These are phyloP conservation scores for Fagus sylvatica DNA, from an alignment of 306 rosid species.

Conservation along the genomic window DNA sequence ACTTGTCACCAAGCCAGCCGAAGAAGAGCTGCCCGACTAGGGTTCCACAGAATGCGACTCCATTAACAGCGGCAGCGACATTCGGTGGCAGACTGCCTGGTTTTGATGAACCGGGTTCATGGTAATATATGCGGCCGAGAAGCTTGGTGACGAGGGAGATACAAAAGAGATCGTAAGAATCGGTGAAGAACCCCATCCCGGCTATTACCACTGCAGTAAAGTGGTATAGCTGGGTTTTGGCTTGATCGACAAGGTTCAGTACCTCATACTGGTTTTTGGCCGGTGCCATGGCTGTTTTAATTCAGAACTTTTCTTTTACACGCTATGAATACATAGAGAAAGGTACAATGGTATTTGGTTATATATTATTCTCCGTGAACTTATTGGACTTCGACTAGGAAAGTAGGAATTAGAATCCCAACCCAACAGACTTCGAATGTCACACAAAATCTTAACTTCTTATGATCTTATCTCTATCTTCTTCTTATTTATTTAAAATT, in stretches of 20 bases:
- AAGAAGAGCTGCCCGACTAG: constrained; percentile 39
- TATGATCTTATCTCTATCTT: too few species aligned
- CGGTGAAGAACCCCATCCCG: constrained; percentile 53
- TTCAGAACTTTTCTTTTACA: too few species aligned
- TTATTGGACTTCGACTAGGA: too few species aligned
- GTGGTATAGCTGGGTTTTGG: constrained; percentile 45
- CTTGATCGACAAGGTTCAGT: constrained; percentile 27
- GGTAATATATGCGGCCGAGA: constrained; percentile 48
- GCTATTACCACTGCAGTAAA: constrained; percentile 40
- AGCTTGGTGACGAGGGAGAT: constrained; percentile 56
- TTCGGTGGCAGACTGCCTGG: constrained; percentile 48
- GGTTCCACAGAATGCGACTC: constrained; percentile 47
- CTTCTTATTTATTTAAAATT: too few species aligned
- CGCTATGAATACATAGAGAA: too few species aligned
- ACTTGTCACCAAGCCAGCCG: constrained; percentile 52
- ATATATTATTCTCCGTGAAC: too few species aligned
- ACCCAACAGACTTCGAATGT: too few species aligned
- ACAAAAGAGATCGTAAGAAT: constrained; percentile 48
- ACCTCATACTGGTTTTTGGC: constrained; percentile 20
- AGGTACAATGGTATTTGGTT: too few species aligned
- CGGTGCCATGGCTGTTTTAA: constrained; percentile 3
- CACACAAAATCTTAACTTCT: too few species aligned
- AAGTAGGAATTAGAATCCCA: too few species aligned
- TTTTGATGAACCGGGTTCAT: constrained; percentile 14
- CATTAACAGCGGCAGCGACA: constrained; percentile 43